Base-by-base conservation (phyloP, 2,329 filamentous ascomycete genomes). In the Ophiostoma australiae region DNA sequence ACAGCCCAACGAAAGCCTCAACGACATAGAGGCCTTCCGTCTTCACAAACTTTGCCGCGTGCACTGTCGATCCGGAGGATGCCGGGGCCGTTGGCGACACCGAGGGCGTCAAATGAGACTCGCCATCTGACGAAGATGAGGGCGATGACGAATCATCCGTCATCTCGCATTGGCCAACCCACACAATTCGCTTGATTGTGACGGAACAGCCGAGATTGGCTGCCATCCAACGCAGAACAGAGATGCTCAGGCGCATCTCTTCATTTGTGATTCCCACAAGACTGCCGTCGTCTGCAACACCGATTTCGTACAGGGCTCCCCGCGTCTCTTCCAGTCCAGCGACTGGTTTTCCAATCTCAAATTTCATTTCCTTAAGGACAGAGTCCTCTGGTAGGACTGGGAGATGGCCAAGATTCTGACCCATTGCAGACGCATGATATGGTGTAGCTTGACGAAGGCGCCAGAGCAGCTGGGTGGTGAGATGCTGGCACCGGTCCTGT, bases 401-500 rank as follows among this genome's bases (percentile, higher is more conserved):
- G 35, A 97, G 81, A 11, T 93, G 6, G 44, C 20, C 87, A 20
- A 93, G 83, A 72, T 92, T 89, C 3, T 76, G 74, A 31, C 88
- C 89, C 4, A 90, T 90, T 33, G 91, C 91, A 8, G 91, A 91
- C 1, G 91, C 89, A 80, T 97, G 94, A 78, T 96, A 92, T 0
- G 93, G 92, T 10, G 92, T 97, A 1, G 94, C 97, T 78, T 99
- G 95, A 78, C 98, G 94, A 71, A 99, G 80, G 68, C 95, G 87
- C 95, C 95, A 99, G 7, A 99, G 82, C 33, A 99, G 84, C 79
- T 99, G 95, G 0, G 95, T 99, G 0, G 94, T 99, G 73, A 99
- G 82, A 76, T 97, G 93, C 77, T 97, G 90, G 20, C 98, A 84
- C 66, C 95, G 87, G 75, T 93, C 89, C 79, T 97, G 93, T 33